Base-by-base conservation (phyloP, 2,329 filamentous ascomycete species). In the Trichoderma citrinoviride region DNA sequence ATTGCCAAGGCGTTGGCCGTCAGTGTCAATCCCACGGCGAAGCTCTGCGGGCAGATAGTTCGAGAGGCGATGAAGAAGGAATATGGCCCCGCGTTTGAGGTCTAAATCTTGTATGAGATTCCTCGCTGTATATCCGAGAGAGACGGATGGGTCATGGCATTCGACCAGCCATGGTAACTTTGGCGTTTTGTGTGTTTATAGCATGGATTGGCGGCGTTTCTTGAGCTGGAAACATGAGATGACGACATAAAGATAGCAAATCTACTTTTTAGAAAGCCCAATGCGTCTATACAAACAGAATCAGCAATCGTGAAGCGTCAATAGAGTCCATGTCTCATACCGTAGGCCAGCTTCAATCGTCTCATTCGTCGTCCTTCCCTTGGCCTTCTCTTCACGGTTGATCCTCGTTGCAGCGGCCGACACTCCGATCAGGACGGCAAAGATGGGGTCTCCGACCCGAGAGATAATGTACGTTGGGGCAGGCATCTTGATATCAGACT, bases 21-120 rank as follows among this genome's bases (percentile, higher is more conserved):
- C 57, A 83, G 81, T 73, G 84, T 85, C 29, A 90, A 90, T 73
- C 87, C 88, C 25, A 89, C 86, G 17, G 87, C 88, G 2, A 90
- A 90, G 77, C 77, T 90, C 49, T 90, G 88, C 71, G 88, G 87
- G 1, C 82, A 88, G 70, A 90, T 90, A 73, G 87, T 90, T 43
- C 82, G 84, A 56, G 85, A 89, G 75, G 87, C 87, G 55, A 87
- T 90, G 86, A 87, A 82, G 77, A 88, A 86, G 74, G 88, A 90
- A 73, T 88, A 87, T 70, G 85, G 84, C 0, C 78, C 80, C n/a
- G 78, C 76, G 10, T 82, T 81, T 72, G 77, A 78, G 33, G 71
- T 71, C 62, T 80, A 69, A 74, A 44, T 8, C 19, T 41, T 43
- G 40, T 8, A 50, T 60, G 44, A n/a, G 3, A 12, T 41, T 23